Evolutionary conservation across 768 basidiomycete species (phyloP).

Genomic region (Xerocomellus amylosporus): DNA sequence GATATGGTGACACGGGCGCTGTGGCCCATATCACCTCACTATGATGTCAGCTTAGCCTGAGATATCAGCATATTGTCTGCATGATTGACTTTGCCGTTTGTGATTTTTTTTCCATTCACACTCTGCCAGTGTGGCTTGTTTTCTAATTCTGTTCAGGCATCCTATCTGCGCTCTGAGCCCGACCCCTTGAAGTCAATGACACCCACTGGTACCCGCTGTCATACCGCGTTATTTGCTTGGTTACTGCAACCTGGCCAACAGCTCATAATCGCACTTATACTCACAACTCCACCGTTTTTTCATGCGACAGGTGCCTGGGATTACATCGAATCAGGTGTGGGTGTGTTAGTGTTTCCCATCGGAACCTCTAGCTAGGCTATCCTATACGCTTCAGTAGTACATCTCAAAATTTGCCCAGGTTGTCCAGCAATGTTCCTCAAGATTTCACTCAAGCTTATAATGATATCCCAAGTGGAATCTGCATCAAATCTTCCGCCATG

Average conservation of each 20-base stretch:
- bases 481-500: not conserved
- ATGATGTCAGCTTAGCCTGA: too few relatives aligned
- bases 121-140: too few relatives aligned
- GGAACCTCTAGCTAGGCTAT: not conserved
- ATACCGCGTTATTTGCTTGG: not conserved
- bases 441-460: conserved; percentile 2
- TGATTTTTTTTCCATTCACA: too few relatives aligned
- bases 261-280: not conserved
- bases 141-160: too few relatives aligned
- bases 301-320: not conserved
- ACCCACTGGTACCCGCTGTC: not conserved
- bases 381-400: not conserved
- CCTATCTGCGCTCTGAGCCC: too few relatives aligned
- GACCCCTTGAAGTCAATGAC: too few relatives aligned
- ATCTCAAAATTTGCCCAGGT: not conserved
- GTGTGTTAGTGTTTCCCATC: not conserved
- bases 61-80: too few relatives aligned
- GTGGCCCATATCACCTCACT: too few relatives aligned
- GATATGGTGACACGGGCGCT: not conserved
- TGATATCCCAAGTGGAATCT: conserved; percentile 23
- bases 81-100: too few relatives aligned
- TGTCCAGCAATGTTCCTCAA: not conserved
- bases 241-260: not conserved
- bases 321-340: not conserved
- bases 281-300: not conserved